Evolutionary conservation across 345 rosid species (phyloP).

Genomic region (Gossypium bickii): DNA sequence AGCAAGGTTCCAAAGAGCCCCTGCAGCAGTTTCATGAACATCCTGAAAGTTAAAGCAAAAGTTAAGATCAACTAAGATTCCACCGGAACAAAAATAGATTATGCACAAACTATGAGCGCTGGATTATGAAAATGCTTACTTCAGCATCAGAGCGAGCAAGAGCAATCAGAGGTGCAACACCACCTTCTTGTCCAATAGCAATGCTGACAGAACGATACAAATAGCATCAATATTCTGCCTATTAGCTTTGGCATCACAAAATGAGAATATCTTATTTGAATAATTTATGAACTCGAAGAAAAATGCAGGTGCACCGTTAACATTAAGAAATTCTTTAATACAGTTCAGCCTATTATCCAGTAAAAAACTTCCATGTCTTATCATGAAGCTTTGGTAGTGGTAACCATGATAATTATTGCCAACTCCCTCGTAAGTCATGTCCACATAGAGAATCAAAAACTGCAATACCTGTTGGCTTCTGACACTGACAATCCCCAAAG

Average conservation of each 20-base stretch:
- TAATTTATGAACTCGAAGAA: background rate
- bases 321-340: background rate
- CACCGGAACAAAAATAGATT: background rate
- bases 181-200: constrained; percentile 80
- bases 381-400: background rate
- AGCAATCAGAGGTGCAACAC: constrained; percentile 67
- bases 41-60: constrained; percentile 39
- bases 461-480: constrained; percentile 81
- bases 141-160: constrained; percentile 69
- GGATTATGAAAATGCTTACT: constrained; percentile 30
- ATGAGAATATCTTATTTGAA: background rate
- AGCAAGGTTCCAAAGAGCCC: constrained; percentile 90
- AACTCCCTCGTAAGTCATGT: no score
- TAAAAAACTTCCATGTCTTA: background rate
- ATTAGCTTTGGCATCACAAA: background rate
- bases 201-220: constrained; percentile 33
- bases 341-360: background rate
- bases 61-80: constrained; percentile 10
- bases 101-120: background rate
- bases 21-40: constrained; percentile 92
- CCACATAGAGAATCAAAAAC: background rate
- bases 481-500: constrained; percentile 97
- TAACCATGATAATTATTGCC: background rate
- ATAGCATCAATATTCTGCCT: constrained; percentile 6
- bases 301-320: background rate